These are phyloP conservation scores for Rhizopogon salebrosus DNA, from an alignment of 768 basidiomycete genomes.

Conservation along the genomic window DNA sequence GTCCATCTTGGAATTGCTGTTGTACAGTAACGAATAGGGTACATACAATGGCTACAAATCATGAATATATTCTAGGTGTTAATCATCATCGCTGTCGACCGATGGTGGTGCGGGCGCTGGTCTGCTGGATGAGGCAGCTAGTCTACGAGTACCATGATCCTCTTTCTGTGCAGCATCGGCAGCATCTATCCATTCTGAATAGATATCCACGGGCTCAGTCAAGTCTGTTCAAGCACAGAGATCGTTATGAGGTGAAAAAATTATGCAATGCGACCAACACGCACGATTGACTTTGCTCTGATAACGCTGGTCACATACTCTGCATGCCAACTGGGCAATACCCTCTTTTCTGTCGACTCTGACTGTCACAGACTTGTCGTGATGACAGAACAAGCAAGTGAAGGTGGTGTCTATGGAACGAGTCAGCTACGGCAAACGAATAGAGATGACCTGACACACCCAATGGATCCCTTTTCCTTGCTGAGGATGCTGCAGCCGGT, in stretches of 20 bases:
- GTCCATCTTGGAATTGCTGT: constrained; percentile 8
- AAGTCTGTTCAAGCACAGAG: constrained; percentile 47
- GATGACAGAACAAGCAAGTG: constrained; percentile 86
- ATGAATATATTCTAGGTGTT: constrained; percentile 11
- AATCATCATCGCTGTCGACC: constrained; percentile 49
- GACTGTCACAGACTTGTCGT: constrained; percentile 84
- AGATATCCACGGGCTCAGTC: constrained; percentile 84
- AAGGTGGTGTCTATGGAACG: constrained; percentile 64
- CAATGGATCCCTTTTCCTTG: constrained; percentile 64
- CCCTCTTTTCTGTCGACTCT: constrained; percentile 84
- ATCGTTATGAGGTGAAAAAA: constrained; percentile 9
- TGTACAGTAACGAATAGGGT: constrained; percentile 16
- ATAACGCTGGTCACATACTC: constrained; percentile 82
- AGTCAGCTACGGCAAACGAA: constrained; percentile 1
- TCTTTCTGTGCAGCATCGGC: constrained; percentile 77
- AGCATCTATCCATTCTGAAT: constrained; percentile 89
- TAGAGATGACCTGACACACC: constrained; percentile 37
- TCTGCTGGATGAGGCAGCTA: constrained; percentile 47
- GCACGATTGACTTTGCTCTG: constrained; percentile 85
- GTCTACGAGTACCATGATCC: constrained; percentile 46
- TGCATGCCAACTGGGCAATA: constrained; percentile 73
- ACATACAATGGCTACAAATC: constrained; percentile 4
- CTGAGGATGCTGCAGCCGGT: constrained; percentile 57
- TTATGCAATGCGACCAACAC: constrained; percentile 18
- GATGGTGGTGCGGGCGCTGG: constrained; percentile 28